These are phyloP conservation scores for Oryza punctata DNA, from an alignment of 176 grass and related monocot genomes.

Conservation along the genomic window DNA sequence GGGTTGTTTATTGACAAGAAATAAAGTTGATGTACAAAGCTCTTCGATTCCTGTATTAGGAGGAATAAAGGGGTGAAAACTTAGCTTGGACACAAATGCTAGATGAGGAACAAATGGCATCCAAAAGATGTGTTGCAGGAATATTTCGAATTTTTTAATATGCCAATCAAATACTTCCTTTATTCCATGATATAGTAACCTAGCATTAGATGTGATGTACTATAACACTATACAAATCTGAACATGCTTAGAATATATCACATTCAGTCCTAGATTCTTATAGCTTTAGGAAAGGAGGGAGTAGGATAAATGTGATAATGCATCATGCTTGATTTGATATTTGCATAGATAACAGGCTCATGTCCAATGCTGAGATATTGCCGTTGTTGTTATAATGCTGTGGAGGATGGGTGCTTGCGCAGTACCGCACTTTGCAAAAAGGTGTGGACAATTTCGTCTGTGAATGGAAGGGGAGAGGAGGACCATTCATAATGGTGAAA, in stretches of 20 bases:
- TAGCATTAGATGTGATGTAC: no score
- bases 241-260: no score
- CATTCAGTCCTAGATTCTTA: no score
- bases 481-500: no score
- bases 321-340: no score
- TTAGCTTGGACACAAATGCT: not conserved
- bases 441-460: not conserved
- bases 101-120: not conserved
- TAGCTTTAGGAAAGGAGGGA: no score
- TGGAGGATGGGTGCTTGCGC: not conserved
- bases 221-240: no score
- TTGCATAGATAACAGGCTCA: not conserved
- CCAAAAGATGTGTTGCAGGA: not conserved
- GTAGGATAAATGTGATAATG: not conserved
- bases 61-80: not conserved
- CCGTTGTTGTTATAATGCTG: no score
- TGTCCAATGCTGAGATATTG: no score
- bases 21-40: not conserved
- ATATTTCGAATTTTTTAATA: not conserved
- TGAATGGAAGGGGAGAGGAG: not conserved
- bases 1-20: conserved; percentile 8
- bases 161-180: not conserved
- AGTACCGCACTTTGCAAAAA: not conserved
- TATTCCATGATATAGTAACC: no score
- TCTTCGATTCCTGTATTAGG: not conserved